Evolutionary conservation across 805 yeast species (phyloP), one percentile per base, ranked within the genome.

Genomic region (Barnettozyma siamensis): DNA sequence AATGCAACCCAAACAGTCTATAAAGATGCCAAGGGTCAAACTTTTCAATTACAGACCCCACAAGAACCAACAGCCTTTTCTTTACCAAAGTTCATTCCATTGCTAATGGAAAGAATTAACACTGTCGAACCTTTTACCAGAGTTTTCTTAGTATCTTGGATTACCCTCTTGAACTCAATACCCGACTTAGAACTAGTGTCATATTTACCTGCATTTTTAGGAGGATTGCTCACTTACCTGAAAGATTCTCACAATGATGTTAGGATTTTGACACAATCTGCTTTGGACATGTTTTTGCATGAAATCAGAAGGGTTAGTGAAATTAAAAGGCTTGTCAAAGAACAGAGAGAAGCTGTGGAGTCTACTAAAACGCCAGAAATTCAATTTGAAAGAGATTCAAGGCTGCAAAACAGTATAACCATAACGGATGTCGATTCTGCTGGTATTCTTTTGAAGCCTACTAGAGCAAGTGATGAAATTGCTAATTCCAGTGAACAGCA

Each of bases 51-150:
- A 17, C 75, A 76, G 58, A 72, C 77, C 46, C 64, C 73, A 11
- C 86, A 81, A 61, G 72, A 70, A 38, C 69, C 80, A 4, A 74
- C 73, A 33, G 94, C 96, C 0, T 91, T 91, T 55, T 83, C 93
- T 7, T 65, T 93, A 31, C 83, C 87, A 0, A 83, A 83, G 53
- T 93, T 93, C 63, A 86, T 93, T 30, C 98, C 98, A 0, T 68
- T 94, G n/a, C 64, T 93, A 33, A 78, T 84, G 47, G 99, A 93
- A 59, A 70, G 98, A 49, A 87, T 93, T 64, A 87, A 87, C 55
- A 89, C 93, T 1, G 83, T 87, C 26, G 94, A 93, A 53, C 96
- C 98, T 2, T 86, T 84, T 55, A 88, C 97, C 0, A 73, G 96
- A 49, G 83, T 88, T 66, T 93, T 93, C 55, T 66, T 93, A 42